Percentiles rank a stretch among this genome's conserved stretches.
Evolutionary conservation across 306 rosid genomes (phyloP).

Genomic region (Vigna angularis): DNA sequence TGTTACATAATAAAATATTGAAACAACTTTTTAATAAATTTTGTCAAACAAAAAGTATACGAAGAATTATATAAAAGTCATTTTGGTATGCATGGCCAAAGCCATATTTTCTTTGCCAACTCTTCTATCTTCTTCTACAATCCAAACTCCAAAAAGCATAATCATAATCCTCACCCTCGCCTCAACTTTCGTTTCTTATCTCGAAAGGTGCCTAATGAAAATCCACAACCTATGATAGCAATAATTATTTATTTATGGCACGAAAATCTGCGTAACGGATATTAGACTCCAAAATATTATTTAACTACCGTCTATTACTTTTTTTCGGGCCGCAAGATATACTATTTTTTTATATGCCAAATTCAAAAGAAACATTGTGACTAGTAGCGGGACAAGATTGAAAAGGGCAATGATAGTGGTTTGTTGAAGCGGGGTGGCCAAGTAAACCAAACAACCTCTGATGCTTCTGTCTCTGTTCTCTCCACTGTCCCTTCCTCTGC

Average conservation of each 20-base stretch:
- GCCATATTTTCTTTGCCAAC: not conserved
- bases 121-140: conserved; percentile 9
- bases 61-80: not conserved
- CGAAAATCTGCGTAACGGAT: not conserved
- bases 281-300: conserved; percentile 23
- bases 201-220: not conserved
- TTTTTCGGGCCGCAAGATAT: not conserved
- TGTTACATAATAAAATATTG: not conserved
- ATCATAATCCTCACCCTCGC: conserved; percentile 36
- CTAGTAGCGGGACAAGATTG: conserved; percentile 45
- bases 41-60: not conserved
- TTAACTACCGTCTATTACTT: not conserved
- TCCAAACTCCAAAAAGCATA: conserved; percentile 30
- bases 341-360: not conserved
- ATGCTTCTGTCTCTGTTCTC: conserved; percentile 36
- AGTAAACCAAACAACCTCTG: conserved; percentile 37
- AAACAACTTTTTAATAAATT: not conserved
- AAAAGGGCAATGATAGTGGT: conserved; percentile 49
- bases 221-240: conserved; percentile 4
- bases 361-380: conserved; percentile 25
- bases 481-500: conserved; percentile 31
- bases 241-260: not conserved
- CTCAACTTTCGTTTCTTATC: conserved; percentile 27
- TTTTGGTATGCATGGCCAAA: conserved; percentile 20
- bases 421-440: conserved; percentile 57